Evolutionary conservation across 331 rosid species (phyloP), one percentile per base, ranked within the genome.

Genomic region (Pyrus hybrid): DNA sequence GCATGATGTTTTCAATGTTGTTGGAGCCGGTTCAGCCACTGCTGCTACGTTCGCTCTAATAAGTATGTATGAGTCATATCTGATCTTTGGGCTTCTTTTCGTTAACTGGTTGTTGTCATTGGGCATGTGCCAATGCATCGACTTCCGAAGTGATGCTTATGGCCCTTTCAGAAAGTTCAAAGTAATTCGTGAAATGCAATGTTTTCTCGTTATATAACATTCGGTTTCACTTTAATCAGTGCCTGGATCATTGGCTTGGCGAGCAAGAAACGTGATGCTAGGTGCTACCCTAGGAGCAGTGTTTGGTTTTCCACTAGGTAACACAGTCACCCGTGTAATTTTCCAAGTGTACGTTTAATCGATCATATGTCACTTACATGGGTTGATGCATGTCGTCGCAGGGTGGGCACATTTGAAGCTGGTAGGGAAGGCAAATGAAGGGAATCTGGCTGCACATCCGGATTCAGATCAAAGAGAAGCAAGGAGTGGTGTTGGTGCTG

Each of bases 21-120:
- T 79, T 70, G 99, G 92, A 73, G 99, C 97, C 79, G 96, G 99
- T 72, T 94, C 99, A 72, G 92, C 93, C 67, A 92, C 99, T 63
- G 96, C 97, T 63, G 91, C 99, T 20, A 84, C 92, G 53, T 94
- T 92, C 71, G 99, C 97, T 76, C 80, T 92, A 80, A 85, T 94
- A 80, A 61, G 99, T 94, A 92, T 43, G 99, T 92, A 92, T 35
- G 95, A 80, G 69, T 70, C 12, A 26, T 26, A 25, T 25, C 17
- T 62, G 47, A 66, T 35, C 8, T 37, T 60, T 6, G 18, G 22
- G 54, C 17, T 35, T 18, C 47, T 57, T 22, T 56, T 51, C 5
- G 17, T 25, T 4, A 29, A 60, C 8, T 60, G 37, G 26, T 37
- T 37, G 41, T 60, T 7, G 26, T 60, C 18, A 60, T 60, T 37